phyloP scores from a whole-genome alignment of 2,329 filamentous ascomycete species.

The Pseudogymnoascus sp. region DNA sequence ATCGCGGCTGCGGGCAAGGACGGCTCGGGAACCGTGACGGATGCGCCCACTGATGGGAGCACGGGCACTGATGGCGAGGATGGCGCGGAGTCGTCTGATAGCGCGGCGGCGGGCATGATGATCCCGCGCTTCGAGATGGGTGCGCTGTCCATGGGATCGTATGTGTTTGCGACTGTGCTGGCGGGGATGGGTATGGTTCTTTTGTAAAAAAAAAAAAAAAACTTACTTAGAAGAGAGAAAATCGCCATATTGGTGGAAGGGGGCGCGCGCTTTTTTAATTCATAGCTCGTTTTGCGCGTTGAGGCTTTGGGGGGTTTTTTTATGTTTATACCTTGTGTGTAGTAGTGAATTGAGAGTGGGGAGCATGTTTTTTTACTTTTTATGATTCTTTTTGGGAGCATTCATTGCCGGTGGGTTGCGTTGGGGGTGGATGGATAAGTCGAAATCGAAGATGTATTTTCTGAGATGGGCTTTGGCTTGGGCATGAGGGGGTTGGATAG shows the following conservation, averaged over 20 bases:
- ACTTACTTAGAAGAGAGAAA: background rate
- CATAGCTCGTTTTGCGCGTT: background rate
- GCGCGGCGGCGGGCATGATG: conserved; percentile 33
- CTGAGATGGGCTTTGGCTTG: background rate
- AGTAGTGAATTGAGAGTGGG: background rate
- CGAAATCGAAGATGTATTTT: background rate
- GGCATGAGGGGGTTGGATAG: background rate
- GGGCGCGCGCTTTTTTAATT: background rate
- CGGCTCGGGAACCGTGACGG: conserved; percentile 48
- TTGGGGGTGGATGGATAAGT: no score
- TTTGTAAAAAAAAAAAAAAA: conserved; percentile 34
- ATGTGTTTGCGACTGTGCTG: conserved; percentile 39
- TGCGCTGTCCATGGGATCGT: conserved; percentile 38
- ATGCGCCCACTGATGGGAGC: conserved; percentile 34
- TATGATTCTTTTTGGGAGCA: background rate
- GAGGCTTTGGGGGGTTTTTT: background rate
- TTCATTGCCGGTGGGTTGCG: background rate
- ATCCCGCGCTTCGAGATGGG: conserved; percentile 37
- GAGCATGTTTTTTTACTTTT: background rate
- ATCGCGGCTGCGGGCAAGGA: conserved; percentile 55
- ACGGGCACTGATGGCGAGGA: conserved; percentile 21
- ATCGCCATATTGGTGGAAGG: background rate
- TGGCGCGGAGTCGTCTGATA: conserved; percentile 19
- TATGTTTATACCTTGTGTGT: conserved; percentile 5
- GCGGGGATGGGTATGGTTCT: conserved; percentile 47